Evolutionary conservation across 2,329 filamentous ascomycete species (phyloP).

Genomic region (Juglanconis sp.): DNA sequence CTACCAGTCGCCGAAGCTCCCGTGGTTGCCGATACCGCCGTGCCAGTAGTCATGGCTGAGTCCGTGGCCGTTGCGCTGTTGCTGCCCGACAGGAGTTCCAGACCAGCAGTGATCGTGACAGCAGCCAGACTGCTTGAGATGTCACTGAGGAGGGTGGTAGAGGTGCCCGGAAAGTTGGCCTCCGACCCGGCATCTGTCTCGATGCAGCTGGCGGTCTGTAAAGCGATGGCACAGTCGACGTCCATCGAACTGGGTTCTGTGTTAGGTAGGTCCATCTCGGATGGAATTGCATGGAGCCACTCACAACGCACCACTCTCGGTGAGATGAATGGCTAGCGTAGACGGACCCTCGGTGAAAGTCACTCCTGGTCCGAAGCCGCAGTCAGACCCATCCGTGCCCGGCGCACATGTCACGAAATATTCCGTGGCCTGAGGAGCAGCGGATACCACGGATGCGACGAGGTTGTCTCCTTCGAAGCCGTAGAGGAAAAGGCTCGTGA

Average conservation of each 20-base stretch:
- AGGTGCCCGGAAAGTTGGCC: slow-evolving; percentile 8
- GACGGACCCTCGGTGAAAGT: slow-evolving; percentile 7
- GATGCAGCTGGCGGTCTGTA: slow-evolving; percentile 1
- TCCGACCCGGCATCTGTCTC: slow-evolving; percentile 1
- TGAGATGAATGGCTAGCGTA: slow-evolving; percentile 5
- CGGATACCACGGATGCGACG: slow-evolving; percentile 13
- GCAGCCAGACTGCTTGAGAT: not conserved
- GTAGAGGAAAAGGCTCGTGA: slow-evolving; percentile 16
- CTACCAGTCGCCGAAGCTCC: slow-evolving; percentile 8
- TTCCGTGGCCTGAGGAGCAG: slow-evolving; percentile 2
- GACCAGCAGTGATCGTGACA: slow-evolving; percentile 15
- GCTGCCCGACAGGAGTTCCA: slow-evolving; percentile 9
- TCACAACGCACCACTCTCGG: slow-evolving; percentile 4
- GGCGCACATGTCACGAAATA: slow-evolving; percentile 9
- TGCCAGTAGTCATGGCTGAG: not conserved
- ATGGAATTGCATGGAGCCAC: not conserved
- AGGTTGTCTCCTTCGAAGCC: slow-evolving; percentile 15
- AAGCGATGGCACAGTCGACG: slow-evolving; percentile 1
- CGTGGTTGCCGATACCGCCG: not conserved
- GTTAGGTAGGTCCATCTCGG: not conserved
- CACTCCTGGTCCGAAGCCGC: slow-evolving; percentile 11
- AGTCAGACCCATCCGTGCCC: slow-evolving; percentile 15
- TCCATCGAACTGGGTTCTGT: not conserved
- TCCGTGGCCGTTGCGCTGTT: not conserved
- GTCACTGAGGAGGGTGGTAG: not conserved